phyloP scores from a whole-genome alignment of 345 rosid species.

The Eucalyptus camaldulensis region DNA sequence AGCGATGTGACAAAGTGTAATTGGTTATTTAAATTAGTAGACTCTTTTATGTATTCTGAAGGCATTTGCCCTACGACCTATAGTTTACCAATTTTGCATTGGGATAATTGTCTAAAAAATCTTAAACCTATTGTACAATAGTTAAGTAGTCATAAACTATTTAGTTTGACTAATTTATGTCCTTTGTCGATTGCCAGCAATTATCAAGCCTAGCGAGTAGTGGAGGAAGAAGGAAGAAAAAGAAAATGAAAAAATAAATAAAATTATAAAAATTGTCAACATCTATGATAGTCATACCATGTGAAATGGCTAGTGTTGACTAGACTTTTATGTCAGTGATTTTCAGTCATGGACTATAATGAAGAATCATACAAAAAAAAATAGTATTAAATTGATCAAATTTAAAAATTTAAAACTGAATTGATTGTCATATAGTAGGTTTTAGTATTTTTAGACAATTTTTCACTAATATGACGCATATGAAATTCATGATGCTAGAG shows the following conservation, averaged over 20 bases:
- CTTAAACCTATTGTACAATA: accelerated
- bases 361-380: too few relatives aligned
- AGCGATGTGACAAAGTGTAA: not conserved
- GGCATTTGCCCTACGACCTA: not conserved
- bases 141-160: not conserved
- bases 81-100: not conserved
- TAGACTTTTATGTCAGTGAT: accelerated
- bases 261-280: too few relatives aligned
- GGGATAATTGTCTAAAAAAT: not conserved
- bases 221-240: too few relatives aligned
- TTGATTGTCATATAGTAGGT: accelerated
- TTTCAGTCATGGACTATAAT: accelerated
- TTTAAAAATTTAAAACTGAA: too few relatives aligned
- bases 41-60: not conserved
- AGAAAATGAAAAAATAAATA: too few relatives aligned
- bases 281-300: accelerated
- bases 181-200: accelerated
- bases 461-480: not conserved
- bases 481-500: not conserved
- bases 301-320: accelerated
- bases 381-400: accelerated
- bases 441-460: accelerated
- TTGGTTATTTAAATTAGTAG: not conserved
- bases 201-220: accelerated
- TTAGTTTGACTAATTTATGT: not conserved